Evolutionary conservation across 495 filamentous ascomycete genomes (phyloP), one percentile per base, ranked within the genome.

Genomic region (Hypomontagnella monticulosa): DNA sequence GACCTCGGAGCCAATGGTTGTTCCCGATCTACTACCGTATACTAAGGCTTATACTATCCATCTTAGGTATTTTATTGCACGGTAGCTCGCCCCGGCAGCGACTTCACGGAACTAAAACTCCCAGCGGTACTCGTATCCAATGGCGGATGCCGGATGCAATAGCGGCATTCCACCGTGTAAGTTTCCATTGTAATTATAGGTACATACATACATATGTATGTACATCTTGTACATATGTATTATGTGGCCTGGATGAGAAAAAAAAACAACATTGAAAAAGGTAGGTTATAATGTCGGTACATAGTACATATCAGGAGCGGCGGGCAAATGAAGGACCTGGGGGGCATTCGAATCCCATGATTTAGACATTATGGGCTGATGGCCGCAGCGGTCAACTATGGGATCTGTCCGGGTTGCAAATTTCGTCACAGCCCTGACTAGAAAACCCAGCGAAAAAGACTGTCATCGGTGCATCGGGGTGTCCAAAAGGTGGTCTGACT

Each of bases 301-400:
- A 27, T 27, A 6, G 23, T 27, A 27, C 23, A 3, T 27, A 27
- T 27, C 23, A 43, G 18, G 41, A 49, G 60, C 34, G 38, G 42
- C 64, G 58, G 65, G 65, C 53, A 63, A 68, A 68, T 68, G 53
- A 63, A 58, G 65, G 47, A 63, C 57, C 46, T 27, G 37, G 14
- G 18, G 23, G 16, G 36, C 34, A 16, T 38, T 16, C 27, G n/a
- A 46, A 56, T 57, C 41, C 65, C 59, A 59, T 19, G 49, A 47
- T 61, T 40, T 58, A 20, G 23, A 69, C 66, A 61, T 69, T 63
- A 50, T 69, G 66, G 66, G 55, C 66, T 69, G 66, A 69, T 69
- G 66, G 66, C 37, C 66, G 66, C 66, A 69, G 59, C 49, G 48
- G 59, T 63, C 59, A 56, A 60, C 59, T 51, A 19, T 63, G 56